Evolutionary conservation across 2,329 filamentous ascomycete genomes (phyloP).

Genomic region (Blastomyces percursus): DNA sequence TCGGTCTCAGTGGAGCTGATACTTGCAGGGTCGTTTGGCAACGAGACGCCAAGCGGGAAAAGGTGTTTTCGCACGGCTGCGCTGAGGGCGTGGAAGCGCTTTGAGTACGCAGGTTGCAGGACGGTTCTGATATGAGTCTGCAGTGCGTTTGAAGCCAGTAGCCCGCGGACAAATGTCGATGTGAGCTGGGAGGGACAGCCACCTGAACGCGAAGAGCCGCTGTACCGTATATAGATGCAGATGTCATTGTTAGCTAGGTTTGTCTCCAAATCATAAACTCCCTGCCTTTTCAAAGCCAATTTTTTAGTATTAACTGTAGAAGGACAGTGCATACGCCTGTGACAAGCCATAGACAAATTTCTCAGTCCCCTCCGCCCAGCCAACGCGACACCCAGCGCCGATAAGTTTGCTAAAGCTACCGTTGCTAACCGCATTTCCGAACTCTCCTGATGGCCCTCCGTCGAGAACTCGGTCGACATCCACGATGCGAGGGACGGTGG

Average conservation of each 20-base stretch:
- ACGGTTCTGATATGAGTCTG: slow-evolving; percentile 43
- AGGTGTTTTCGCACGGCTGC: slow-evolving; percentile 50
- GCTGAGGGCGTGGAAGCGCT: slow-evolving; percentile 46
- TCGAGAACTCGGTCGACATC: slow-evolving; percentile 65
- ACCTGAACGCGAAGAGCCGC: slow-evolving; percentile 48
- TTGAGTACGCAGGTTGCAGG: slow-evolving; percentile 46
- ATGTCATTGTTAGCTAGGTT: slow-evolving; percentile 13
- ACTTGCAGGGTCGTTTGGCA: slow-evolving; percentile 8
- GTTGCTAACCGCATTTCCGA: slow-evolving; percentile 75
- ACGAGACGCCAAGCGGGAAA: slow-evolving; percentile 48
- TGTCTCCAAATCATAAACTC: not conserved
- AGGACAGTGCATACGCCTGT: slow-evolving; percentile 42
- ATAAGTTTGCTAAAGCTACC: slow-evolving; percentile 83
- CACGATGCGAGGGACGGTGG: slow-evolving; percentile 56
- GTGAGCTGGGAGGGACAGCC: slow-evolving; percentile 50
- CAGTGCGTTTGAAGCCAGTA: slow-evolving; percentile 43
- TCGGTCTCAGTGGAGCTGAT: slow-evolving; percentile 9
- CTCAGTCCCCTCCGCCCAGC: slow-evolving; percentile 70
- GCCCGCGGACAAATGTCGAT: slow-evolving; percentile 45
- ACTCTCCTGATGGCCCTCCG: slow-evolving; percentile 49
- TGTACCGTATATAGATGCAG: slow-evolving; percentile 17
- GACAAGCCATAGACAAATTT: slow-evolving; percentile 50
- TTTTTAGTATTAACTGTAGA: slow-evolving; percentile 5
- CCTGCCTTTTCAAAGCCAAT: not conserved
- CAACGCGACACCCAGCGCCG: slow-evolving; percentile 69